phyloP scores from a whole-genome alignment of 768 basidiomycete species.

The Termitomyces eurrhizus region DNA sequence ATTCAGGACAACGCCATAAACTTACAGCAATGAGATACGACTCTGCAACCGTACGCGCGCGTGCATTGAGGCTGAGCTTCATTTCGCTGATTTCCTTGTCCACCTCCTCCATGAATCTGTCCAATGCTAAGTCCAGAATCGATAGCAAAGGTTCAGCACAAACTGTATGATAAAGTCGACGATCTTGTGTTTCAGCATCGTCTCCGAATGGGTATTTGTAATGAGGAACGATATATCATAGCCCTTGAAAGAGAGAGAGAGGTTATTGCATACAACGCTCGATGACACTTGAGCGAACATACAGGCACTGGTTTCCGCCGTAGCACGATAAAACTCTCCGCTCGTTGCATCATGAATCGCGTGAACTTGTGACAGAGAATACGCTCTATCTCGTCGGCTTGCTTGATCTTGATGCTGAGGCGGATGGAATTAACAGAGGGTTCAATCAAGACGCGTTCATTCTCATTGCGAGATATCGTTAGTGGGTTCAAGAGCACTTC shows the following conservation, averaged over 20 bases:
- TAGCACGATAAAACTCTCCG: slow-evolving; percentile 95
- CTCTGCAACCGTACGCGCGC: slow-evolving; percentile 96
- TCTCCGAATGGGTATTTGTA: slow-evolving; percentile 94
- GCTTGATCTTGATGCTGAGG: slow-evolving; percentile 97
- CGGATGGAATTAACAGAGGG: slow-evolving; percentile 97
- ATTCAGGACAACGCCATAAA: neutral
- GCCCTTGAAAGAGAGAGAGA: slow-evolving; percentile 58
- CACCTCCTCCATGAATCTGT: slow-evolving; percentile 97
- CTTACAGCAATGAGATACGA: slow-evolving; percentile 90
- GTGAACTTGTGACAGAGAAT: slow-evolving; percentile 98
- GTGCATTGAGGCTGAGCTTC: slow-evolving; percentile 94
- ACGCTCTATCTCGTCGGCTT: slow-evolving; percentile 97
- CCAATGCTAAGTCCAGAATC: neutral
- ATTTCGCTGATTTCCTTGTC: slow-evolving; percentile 99
- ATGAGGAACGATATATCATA: slow-evolving; percentile 99
- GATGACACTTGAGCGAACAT: slow-evolving; percentile 21
- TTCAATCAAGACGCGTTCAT: slow-evolving; percentile 95
- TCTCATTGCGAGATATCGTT: slow-evolving; percentile 94
- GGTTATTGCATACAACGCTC: neutral
- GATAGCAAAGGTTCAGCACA: slow-evolving; percentile 22
- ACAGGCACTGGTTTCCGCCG: slow-evolving; percentile 91
- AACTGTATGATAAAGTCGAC: slow-evolving; percentile 99
- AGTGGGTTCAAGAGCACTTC: slow-evolving; percentile 94
- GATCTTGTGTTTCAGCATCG: slow-evolving; percentile 99
- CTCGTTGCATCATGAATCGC: slow-evolving; percentile 98